Percentiles rank a stretch among this genome's conserved stretches.
Conservation (phyloP, 2,329 filamentous ascomycete genomes). For the Neoscytalidium dimidiatum region DNA sequence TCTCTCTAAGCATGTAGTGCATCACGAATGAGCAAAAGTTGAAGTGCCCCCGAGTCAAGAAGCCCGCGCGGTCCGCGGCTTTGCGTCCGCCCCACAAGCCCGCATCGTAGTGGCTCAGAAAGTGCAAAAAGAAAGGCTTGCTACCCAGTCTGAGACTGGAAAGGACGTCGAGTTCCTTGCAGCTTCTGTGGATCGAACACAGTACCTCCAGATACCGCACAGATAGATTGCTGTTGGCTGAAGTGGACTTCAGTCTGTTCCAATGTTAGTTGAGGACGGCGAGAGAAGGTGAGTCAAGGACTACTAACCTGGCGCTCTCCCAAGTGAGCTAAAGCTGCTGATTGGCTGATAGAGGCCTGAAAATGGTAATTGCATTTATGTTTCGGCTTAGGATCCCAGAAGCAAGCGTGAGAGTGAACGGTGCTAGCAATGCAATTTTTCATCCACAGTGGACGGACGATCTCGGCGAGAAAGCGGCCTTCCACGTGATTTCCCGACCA, state of each 20-base stretch:
- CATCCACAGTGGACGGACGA: too few species aligned
- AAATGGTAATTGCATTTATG: neutral
- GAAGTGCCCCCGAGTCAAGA: too few species aligned
- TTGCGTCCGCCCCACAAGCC: neutral
- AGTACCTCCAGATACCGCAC: constrained; percentile 41
- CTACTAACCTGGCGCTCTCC: constrained; percentile 34
- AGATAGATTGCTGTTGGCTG: constrained; percentile 23
- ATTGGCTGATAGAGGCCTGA: constrained; percentile 1
- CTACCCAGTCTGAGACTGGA: constrained; percentile 11
- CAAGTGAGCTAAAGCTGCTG: constrained; percentile 39
- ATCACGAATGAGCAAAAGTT: too few species aligned
- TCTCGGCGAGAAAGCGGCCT: too few species aligned
- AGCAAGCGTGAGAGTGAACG: neutral
- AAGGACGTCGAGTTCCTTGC: constrained; percentile 20
- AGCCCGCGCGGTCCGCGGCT: neutral
- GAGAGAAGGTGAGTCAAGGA: neutral
- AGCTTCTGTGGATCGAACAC: constrained; percentile 41
- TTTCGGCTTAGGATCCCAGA: neutral
- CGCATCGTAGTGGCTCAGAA: neutral
- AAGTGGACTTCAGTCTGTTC: constrained; percentile 37
- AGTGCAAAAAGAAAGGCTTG: neutral
- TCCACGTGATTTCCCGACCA: too few species aligned
- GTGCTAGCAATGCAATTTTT: neutral
- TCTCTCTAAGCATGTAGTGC: too few species aligned
- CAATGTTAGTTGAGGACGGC: constrained; percentile 11